Percentiles rank a stretch among this genome's conserved stretches.
These are phyloP conservation scores for Euphorbia peplus DNA, from an alignment of 345 rosid genomes.

Conservation along the genomic window DNA sequence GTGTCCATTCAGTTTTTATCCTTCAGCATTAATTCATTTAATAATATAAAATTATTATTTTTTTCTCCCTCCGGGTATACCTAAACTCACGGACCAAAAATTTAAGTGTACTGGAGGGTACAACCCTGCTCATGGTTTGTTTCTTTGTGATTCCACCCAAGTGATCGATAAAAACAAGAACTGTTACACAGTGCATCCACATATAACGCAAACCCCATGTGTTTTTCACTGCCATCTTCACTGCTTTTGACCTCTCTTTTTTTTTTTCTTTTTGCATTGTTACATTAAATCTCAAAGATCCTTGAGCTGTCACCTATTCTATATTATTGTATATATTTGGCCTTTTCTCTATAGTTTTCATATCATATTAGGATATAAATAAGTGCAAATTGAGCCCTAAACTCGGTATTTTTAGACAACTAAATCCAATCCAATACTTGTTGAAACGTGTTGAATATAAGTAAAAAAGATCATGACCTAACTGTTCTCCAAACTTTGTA, in stretches of 20 bases:
- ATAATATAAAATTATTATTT: neutral
- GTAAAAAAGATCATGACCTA: too few species aligned
- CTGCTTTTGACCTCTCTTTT: conserved; percentile 25
- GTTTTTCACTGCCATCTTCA: conserved; percentile 16
- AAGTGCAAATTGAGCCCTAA: too few species aligned
- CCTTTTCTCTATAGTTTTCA: neutral
- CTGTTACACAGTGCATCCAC: conserved; percentile 15
- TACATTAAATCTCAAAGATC: neutral
- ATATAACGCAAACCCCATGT: conserved; percentile 32
- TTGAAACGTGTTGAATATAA: too few species aligned
- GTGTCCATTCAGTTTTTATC: conserved; percentile 2
- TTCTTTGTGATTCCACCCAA: conserved; percentile 27
- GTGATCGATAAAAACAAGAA: conserved; percentile 3
- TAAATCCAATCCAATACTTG: too few species aligned
- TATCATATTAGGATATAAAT: too few species aligned
- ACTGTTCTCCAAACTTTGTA: too few species aligned
- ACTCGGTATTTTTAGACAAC: too few species aligned
- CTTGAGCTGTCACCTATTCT: neutral
- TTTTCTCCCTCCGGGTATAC: neutral
- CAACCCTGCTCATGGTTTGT: conserved; percentile 26
- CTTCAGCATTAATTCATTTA: too few species aligned
- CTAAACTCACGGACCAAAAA: conserved; percentile 33
- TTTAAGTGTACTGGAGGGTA: conserved; percentile 29
- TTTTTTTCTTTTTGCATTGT: neutral
- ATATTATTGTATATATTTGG: neutral